Evolutionary conservation across 1,284 basidiomycete genomes (phyloP), one percentile per base, ranked within the genome.

Genomic region (Microbotryum saponariae): DNA sequence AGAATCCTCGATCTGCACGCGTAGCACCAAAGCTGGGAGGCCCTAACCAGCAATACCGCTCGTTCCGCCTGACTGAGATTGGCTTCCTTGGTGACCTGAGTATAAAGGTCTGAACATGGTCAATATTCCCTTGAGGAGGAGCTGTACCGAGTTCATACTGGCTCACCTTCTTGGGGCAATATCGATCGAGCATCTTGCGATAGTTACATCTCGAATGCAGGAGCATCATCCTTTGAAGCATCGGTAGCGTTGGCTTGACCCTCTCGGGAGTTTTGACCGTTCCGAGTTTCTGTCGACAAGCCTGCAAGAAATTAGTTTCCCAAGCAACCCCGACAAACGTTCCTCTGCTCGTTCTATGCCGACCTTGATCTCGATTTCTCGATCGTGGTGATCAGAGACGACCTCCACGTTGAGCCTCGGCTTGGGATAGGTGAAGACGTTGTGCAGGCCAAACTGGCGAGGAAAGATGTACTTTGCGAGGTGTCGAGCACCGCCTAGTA

Each of bases 391-490:
- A 70, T 87, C 80, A 4, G 80, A 77, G 79, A 77, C 70, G 79
- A 59, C 60, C 64, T 59, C 51, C 70, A 52, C 61, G 60, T 53
- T 61, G 51, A 59, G 23, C 8, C 64, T 60, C 14, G 60, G 58
- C 60, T 71, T 71, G n/a, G 57, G 63, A 10, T 69, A 47, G 6
- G 71, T 73, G 62, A 83, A 91, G 4, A 84, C 79, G 65, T 79
- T 87, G 14, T 79, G 74, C 1, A 93, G 74, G 0, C 81, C 80
- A 68, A 86, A 89, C 67, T 91, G 87, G 33, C 83, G 79, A 8
- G 89, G 85, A 70, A 93, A 93, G 0, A 94, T 77, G 72, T 92
- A 88, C 76, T 90, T 91, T 25, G 85, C 79, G 2, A 89, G 74
- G 69, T 85, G 85, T 25, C 87, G 80, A 1, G 81, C 84, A 83